phyloP scores from a whole-genome alignment of 2,329 filamentous ascomycete genomes.

The Tolypocladium guangdongense region DNA sequence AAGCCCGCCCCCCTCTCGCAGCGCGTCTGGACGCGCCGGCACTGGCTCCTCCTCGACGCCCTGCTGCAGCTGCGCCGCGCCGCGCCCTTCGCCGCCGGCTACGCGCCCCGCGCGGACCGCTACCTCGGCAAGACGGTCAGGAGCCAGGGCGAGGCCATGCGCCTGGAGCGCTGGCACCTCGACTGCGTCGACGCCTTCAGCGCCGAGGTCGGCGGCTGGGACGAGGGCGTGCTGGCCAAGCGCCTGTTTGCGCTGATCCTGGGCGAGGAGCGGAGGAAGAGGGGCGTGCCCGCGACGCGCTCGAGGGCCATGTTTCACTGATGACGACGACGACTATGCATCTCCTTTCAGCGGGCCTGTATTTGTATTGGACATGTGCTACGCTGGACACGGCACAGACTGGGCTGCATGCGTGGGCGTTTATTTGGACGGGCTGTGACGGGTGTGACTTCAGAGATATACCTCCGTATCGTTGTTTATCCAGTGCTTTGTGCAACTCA shows the following conservation, averaged over 20 bases:
- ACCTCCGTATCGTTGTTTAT: slow-evolving; percentile 1
- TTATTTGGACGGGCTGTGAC: neutral
- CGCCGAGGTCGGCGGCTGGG: slow-evolving; percentile 36
- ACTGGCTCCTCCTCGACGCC: slow-evolving; percentile 43
- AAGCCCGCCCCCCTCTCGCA: slow-evolving; percentile 22
- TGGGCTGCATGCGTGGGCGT: neutral
- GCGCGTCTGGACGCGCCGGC: slow-evolving; percentile 35
- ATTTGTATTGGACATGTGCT: neutral
- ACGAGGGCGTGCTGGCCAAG: slow-evolving; percentile 36
- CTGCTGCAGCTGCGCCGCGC: slow-evolving; percentile 37
- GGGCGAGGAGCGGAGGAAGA: slow-evolving; percentile 30
- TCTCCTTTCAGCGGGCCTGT: neutral
- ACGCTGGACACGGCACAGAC: neutral
- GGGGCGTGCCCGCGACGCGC: slow-evolving; percentile 5
- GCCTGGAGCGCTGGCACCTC: slow-evolving; percentile 44
- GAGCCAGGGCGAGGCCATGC: slow-evolving; percentile 33
- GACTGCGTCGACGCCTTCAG: slow-evolving; percentile 46
- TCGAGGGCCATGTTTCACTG: slow-evolving; percentile 21
- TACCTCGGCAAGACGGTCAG: slow-evolving; percentile 38
- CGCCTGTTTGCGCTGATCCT: slow-evolving; percentile 41
- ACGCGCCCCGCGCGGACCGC: slow-evolving; percentile 17
- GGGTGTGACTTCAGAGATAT: slow-evolving; percentile 5
- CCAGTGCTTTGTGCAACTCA: neutral
- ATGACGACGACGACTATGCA: slow-evolving; percentile 3
- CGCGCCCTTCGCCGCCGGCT: slow-evolving; percentile 22